Evolutionary conservation across 768 basidiomycete genomes (phyloP).

Genomic region (Kwoniella dejecticola): DNA sequence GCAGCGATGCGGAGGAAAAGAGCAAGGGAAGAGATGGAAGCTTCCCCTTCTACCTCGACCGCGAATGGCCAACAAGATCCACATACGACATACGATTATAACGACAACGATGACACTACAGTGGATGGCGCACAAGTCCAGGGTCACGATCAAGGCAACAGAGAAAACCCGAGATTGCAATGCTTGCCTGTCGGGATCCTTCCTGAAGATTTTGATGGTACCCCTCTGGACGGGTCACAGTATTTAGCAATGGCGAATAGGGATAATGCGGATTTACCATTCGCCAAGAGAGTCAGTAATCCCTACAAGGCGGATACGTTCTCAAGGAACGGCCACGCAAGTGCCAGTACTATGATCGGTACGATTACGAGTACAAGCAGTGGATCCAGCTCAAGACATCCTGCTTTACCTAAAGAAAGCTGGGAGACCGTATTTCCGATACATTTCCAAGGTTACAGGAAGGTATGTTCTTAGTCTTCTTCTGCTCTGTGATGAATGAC

Average conservation of each 20-base stretch:
- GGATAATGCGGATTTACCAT: constrained; percentile 28
- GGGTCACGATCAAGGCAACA: neutral
- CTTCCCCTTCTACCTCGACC: neutral
- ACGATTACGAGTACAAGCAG: no score
- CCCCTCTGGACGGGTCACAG: constrained; percentile 52
- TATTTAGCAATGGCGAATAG: constrained; percentile 51
- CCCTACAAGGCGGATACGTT: constrained; percentile 8
- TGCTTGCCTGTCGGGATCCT: constrained; percentile 55
- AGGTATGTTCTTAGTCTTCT: constrained; percentile 25
- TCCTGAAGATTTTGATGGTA: constrained; percentile 50
- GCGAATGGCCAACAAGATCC: neutral
- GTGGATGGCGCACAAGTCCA: neutral
- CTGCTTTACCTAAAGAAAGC: constrained; percentile 47
- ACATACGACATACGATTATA: neutral
- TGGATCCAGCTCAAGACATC: constrained; percentile 36
- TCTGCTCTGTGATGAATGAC: neutral
- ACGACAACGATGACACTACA: neutral
- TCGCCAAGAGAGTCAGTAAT: constrained; percentile 27
- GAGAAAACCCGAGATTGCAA: constrained; percentile 32
- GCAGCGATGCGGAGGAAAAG: constrained; percentile 5
- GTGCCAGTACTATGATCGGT: no score
- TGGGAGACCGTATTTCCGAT: constrained; percentile 42
- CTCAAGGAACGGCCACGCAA: neutral
- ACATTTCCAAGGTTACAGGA: constrained; percentile 46
- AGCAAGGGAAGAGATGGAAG: constrained; percentile 1